Evolutionary conservation across 106 monocot genomes (phyloP), one percentile per base, ranked within the genome.

Genomic region (Dendrobium officinale): DNA sequence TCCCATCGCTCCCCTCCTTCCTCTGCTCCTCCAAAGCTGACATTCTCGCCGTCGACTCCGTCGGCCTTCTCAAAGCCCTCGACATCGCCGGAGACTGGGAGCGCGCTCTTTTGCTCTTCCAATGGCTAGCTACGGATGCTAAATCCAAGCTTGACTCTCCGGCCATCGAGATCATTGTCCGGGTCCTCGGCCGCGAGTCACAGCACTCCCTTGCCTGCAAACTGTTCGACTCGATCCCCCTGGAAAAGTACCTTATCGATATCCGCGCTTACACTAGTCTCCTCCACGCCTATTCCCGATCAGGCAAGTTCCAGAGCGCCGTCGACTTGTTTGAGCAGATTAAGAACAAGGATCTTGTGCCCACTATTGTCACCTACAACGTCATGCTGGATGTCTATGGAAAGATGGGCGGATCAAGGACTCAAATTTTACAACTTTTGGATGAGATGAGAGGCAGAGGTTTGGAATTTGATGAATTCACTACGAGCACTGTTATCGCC

Each of bases 331-430:
- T 96, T 24, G 75, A 64, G 55, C 67, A 83, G 51, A 85, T 96
- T 2, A 93, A 91, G 78, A 73, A 59, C 24, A 86, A 83, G 42
- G 92, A 92, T 3, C 78, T 94, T 20, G 67, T 79, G 16, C 97
- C 92, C 26, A 92, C 90, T 42, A 48, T 97, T 27, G 94, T 97
- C 67, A 97, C 92, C 10, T 97, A 97, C 81, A 97, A 97, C 75
- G 94, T 94, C 20, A 82, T 97, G 82, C 92, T 97, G 11, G 89
- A 92, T 79, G 90, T 92, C 10, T 97, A 91, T 41, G 86, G 92
- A 42, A 81, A 83, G 37, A 93, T 83, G 88, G 93, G 93, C 24
- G 81, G 88, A 73, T 93, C 93, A 5, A 89, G 92, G 88, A 70
- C 70, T 48, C 82, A 77, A 54, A 94, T 97, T 75, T 51, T 85